Conservation (phyloP, 2,329 filamentous ascomycete genomes). For the Neofusicoccum ribis region DNA sequence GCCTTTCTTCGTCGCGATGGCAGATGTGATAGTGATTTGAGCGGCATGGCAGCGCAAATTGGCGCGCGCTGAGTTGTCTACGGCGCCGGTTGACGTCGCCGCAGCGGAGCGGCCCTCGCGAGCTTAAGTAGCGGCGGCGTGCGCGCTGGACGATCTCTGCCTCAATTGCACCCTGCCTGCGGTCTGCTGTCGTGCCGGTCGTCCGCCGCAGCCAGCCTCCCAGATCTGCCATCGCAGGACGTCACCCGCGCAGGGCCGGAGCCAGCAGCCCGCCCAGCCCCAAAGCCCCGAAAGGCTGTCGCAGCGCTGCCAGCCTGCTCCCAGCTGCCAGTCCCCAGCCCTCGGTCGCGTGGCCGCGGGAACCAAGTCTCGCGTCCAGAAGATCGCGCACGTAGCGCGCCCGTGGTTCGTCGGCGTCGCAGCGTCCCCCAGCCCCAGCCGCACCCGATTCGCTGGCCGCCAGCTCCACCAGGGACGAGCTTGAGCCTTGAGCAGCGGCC, state of each 20-base stretch:
- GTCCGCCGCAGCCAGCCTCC: not conserved
- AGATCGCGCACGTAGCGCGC: conserved; percentile 27
- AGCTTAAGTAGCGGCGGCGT: conserved; percentile 11
- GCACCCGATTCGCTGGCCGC: conserved; percentile 16
- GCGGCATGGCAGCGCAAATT: not conserved
- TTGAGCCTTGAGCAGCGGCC: conserved; percentile 15
- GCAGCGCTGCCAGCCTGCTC: not conserved
- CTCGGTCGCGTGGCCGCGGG: conserved; percentile 19
- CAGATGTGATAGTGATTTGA: conserved; percentile 15
- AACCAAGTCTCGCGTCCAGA: conserved; percentile 26
- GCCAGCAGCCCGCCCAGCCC: not conserved
- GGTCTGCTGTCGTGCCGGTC: not conserved
- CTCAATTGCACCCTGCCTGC: not conserved
- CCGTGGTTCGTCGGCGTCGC: conserved; percentile 27
- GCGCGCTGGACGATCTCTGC: conserved; percentile 14
- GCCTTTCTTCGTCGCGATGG: conserved; percentile 6
- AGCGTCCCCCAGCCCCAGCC: conserved; percentile 12
- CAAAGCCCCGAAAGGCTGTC: not conserved
- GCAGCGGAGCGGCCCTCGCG: not conserved
- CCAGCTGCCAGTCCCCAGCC: not conserved
- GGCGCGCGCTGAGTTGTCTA: conserved; percentile 7
- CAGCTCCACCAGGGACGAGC: conserved; percentile 18
- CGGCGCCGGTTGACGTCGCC: not conserved
- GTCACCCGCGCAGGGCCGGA: not conserved
- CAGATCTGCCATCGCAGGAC: not conserved